phyloP scores from a whole-genome alignment of 768 basidiomycete species.

The Podaxis mareebaensis region DNA sequence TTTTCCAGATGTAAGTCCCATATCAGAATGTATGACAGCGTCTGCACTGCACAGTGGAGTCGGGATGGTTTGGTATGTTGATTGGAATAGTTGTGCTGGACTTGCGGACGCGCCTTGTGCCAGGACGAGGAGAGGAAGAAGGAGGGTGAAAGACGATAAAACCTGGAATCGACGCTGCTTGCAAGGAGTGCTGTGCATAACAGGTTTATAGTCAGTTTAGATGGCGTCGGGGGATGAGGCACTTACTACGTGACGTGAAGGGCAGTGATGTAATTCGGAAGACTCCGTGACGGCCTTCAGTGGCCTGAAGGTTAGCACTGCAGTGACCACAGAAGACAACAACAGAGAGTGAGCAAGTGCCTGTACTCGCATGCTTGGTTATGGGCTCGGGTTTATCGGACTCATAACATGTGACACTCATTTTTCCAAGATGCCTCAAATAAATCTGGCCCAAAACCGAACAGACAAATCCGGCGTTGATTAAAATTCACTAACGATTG shows the following conservation, averaged over 20 bases:
- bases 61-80: conserved; percentile 5
- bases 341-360: neutral
- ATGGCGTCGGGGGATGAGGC: neutral
- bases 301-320: neutral
- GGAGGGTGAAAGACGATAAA: neutral
- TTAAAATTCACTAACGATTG: no score
- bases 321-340: neutral
- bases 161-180: neutral
- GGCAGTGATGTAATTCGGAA: neutral
- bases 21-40: neutral
- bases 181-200: neutral
- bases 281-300: neutral
- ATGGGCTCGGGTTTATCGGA: no score
- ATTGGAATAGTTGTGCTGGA: neutral
- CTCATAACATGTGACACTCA: no score
- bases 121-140: neutral
- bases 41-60: conserved; percentile 1
- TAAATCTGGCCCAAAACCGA: no score
- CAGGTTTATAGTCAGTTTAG: neutral
- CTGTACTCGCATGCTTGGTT: no score
- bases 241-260: neutral
- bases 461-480: no score
- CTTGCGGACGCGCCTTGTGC: neutral
- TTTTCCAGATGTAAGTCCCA: neutral
- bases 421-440: no score